A percentile compares a stretch with the other conserved stretches of the same genome.
phyloP scores from a whole-genome alignment of 192 early-diverging fungal genomes.

The Linnemannia hyalina region DNA sequence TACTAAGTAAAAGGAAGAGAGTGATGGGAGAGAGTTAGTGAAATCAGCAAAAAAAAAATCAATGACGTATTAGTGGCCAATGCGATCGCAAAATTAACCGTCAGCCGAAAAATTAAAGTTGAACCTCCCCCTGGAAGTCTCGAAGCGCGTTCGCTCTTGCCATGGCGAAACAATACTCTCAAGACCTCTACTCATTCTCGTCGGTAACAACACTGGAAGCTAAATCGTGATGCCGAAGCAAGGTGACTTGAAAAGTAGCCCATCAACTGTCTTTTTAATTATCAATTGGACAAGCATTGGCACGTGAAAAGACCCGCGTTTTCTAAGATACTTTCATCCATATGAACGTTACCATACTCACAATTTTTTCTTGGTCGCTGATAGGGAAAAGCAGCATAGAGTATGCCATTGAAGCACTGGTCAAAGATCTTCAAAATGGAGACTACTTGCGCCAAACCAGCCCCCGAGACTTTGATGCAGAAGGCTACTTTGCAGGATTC shows the following conservation, averaged over 20 bases:
- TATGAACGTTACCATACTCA: not conserved
- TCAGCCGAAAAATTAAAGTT: not conserved
- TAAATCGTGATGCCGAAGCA: not conserved
- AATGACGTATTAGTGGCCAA: not conserved
- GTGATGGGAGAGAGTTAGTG: too few species aligned
- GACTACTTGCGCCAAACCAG: slow-evolving; percentile 4
- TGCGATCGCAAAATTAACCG: not conserved
- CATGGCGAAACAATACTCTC: not conserved
- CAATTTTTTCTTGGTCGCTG: not conserved
- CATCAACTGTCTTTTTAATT: too few species aligned
- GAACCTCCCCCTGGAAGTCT: not conserved
- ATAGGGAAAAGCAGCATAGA: slow-evolving; percentile 13
- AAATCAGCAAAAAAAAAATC: too few species aligned
- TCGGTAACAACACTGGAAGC: not conserved
- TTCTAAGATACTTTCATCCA: not conserved
- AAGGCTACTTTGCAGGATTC: slow-evolving; percentile 9
- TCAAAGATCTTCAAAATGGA: slow-evolving; percentile 17
- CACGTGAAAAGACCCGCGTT: too few species aligned
- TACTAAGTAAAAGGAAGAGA: too few species aligned
- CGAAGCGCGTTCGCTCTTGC: not conserved
- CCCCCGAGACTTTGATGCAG: slow-evolving; percentile 17
- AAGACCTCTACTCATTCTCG: not conserved
- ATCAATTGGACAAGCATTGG: too few species aligned
- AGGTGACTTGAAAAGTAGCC: not conserved
- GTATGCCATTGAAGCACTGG: slow-evolving; percentile 10